Evolutionary conservation across 164 flowering plant genomes (phyloP), one percentile per base, ranked within the genome.

Genomic region (Cinnamomum micranthum): DNA sequence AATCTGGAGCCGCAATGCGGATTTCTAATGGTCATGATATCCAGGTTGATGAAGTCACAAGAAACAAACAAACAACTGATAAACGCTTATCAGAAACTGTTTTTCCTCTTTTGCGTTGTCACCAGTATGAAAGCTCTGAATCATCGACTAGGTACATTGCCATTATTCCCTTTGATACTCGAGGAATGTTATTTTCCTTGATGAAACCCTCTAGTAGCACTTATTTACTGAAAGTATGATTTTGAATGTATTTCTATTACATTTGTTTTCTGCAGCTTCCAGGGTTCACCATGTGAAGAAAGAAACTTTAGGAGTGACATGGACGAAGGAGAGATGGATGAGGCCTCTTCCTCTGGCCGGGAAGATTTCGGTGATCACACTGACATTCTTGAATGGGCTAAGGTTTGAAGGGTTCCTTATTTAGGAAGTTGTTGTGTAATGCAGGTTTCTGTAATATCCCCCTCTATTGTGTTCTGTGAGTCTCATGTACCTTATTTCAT

Each of bases 371-470:
- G 76, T 82, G 91, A 86, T 77, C 88, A 91, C 68, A 74, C 73
- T 77, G 94, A 88, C 76, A 85, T 93, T 81, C 90, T 95, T 79
- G 94, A 92, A 80, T 95, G 98, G 99, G 97, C 99, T 33, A 95
- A 95, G 98, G 99, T 94, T 66, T 24, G 69, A 64, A 67, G n/a
- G 1, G 60, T 27, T 27, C 25, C 55, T 69, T 20, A 65, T 17
- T 24, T 71, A 65, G 50, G 50, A 60, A 11, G 60, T 55, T 55
- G 20, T 6, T 55, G 17, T 15, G 60, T 15, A 20, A 55, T 17
- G 4, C 3, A n/a, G 60, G 60, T 20, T 55, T 55, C 60, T 13
- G 47, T 55, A 55, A 55, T 15, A 14, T 4, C 7, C n/a, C 17
- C 60, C 60, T 15, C 70, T 19, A 2, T 67, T 33, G 6, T 50